Evolutionary conservation across 73 alveolate species (phyloP), one percentile per base, ranked within the genome.

Genomic region (Paramecium pentaurelia): DNA sequence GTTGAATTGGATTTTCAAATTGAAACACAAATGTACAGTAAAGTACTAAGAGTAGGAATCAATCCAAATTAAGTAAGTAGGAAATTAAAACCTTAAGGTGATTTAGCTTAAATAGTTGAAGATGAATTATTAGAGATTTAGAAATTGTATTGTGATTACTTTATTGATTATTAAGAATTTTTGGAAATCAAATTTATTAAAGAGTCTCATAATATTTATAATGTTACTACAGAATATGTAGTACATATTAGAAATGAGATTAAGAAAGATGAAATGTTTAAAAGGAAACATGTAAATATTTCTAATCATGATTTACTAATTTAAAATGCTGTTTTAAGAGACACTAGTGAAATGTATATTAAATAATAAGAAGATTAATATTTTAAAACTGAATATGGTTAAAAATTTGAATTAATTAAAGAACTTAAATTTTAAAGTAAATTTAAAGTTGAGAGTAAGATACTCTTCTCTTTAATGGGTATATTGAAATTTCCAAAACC

Each of bases 351-450:
- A 49, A 25, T 44, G 38, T 27, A 42, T 10, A 80, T 80, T 12
- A 42, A 49, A 80, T 20, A 45, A 36, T 49, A 80, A 16, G 91
- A 80, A 38, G 91, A 80, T 1, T 2, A 40, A 12, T 49, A 80
- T 20, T 45, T 80, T 16, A 80, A 80, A 16, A 40, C 8, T 18
- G 77, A 25, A 25, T 80, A 42, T 47, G 91, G 91, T 4, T 80
- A 80, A 22, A 42, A 80, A 36, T 80, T 80, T 20, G 91, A 80
- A 36, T 27, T 34, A 25, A 80, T 80, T 12, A 80, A 80, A 36
- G 91, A 80, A 80, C 45, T 80, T 6, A 80, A 80, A 49, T 80
- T 80, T 80, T 47, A 80, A 16, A 80, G 91, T 36, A 80, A 80
- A 27, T 80, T 80, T 45, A 80, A 80, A 45, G 36, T 80, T 1